A percentile compares a stretch with the other conserved stretches of the same genome.
phyloP scores from a whole-genome alignment of 2,329 filamentous ascomycete species.

The Trichophyton verrucosum region DNA sequence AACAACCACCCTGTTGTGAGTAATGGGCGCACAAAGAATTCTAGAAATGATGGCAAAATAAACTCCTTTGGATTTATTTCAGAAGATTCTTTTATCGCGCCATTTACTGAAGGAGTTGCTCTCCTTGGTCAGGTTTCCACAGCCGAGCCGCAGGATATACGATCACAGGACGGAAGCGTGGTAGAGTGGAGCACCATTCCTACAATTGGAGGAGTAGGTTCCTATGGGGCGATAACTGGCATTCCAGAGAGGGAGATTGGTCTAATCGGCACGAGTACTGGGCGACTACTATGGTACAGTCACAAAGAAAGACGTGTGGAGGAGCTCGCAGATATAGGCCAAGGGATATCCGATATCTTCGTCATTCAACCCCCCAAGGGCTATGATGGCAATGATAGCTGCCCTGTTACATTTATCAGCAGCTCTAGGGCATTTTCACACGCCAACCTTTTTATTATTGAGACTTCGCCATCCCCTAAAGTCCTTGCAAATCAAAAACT shows the following conservation, averaged over 20 bases:
- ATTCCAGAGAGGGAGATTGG: constrained; percentile 22
- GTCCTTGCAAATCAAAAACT: constrained; percentile 46
- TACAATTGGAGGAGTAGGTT: constrained; percentile 21
- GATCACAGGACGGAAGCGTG: constrained; percentile 6
- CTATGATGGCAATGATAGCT: neutral
- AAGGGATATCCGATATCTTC: constrained; percentile 21
- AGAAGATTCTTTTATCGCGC: constrained; percentile 23
- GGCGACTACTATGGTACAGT: constrained; percentile 25
- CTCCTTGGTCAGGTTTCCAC: constrained; percentile 21
- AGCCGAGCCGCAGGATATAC: neutral
- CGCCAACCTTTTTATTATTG: constrained; percentile 8
- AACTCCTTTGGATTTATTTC: constrained; percentile 26
- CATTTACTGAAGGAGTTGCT: constrained; percentile 21
- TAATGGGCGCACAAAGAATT: neutral
- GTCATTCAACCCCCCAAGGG: constrained; percentile 12
- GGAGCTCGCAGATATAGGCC: constrained; percentile 18
- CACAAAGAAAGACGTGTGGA: constrained; percentile 21
- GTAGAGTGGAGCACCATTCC: constrained; percentile 21
- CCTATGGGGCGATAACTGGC: constrained; percentile 22
- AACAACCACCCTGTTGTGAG: neutral
- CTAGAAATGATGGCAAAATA: constrained; percentile 13
- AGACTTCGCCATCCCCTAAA: neutral
- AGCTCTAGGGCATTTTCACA: neutral
- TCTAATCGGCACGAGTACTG: constrained; percentile 23
- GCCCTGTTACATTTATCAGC: neutral